phyloP scores from a whole-genome alignment of 768 basidiomycete species.

The Lentinula edodes region DNA sequence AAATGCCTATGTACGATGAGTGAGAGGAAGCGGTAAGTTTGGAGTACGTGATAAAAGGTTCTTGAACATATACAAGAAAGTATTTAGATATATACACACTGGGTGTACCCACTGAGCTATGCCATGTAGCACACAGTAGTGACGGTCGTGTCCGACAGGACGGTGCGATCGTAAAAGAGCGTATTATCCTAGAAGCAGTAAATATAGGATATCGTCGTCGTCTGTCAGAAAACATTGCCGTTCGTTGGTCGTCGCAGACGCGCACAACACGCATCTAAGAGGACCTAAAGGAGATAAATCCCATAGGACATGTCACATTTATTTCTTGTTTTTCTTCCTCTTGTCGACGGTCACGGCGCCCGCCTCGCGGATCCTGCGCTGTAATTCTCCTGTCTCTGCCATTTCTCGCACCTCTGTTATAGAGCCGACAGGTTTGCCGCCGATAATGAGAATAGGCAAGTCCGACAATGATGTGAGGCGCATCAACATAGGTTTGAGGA shows the following conservation, averaged over 20 bases:
- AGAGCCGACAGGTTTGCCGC: constrained; percentile 52
- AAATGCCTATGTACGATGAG: background rate
- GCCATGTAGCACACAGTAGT: background rate
- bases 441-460: constrained; percentile 65
- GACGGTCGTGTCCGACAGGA: background rate
- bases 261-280: background rate
- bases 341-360: constrained; percentile 52
- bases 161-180: background rate
- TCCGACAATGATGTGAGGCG: constrained; percentile 52
- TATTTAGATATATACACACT: background rate
- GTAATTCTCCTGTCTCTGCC: constrained; percentile 44
- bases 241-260: background rate
- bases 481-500: constrained; percentile 54
- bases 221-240: background rate
- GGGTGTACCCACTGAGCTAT: background rate
- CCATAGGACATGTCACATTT: background rate
- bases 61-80: background rate
- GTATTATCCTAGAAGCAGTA: background rate
- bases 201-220: background rate
- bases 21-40: background rate
- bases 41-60: background rate
- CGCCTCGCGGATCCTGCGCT: constrained; percentile 41
- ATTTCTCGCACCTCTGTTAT: constrained; percentile 49
- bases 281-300: background rate
- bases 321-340: constrained; percentile 39